Base-by-base conservation (phyloP, 495 filamentous ascomycete species). In the Parathielavia hyrcaniae region DNA sequence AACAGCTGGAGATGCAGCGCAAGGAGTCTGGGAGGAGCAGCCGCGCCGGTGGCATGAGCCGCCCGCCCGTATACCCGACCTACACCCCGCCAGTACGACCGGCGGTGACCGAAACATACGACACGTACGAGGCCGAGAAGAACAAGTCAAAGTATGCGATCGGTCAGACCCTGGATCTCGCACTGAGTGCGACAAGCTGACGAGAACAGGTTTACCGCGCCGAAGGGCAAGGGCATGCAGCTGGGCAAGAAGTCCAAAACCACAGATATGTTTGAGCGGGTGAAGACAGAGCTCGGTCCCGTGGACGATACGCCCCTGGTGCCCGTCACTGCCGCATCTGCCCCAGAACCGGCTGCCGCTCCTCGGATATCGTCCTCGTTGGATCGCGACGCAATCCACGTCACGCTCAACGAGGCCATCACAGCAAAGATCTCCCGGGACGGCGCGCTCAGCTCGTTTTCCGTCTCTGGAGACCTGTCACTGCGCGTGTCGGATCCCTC, bases 231-330 rank as follows among this genome's bases (percentile, higher is more conserved):
- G 74, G 93, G 93, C 51, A 97, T 98, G 93, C 92, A 97, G 71
- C 75, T 98, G 40, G 95, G 93, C 72, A 96, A 96, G 79, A 97
- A 97, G 74, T 95, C 89, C 36, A 96, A 96, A 77, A 88, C 87
- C 32, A 93, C 89, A 14, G 89, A 93, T 73, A 96, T 97, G 79
- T 97, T 95, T 66, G 92, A 97, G 71, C 86, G 87, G 62, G 90
- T 98, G n/a, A 83, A 88, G 62, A 86, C 87, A 49, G 91, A 97
- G 58, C 71, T 97, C 50, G 91, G 90, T 12, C 81, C 86, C 35
- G 81, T 79, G 5, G 87, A 92, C 56, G 81, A 86, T 48, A 81
- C 81, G 38, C 91, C 92, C 12, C 76, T 97, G 17, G 86, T 92
- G 11, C 76, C 84, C n/a, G 72, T 77, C 14, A 80, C 85, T 40